Evolutionary conservation across 441 rosid genomes (phyloP).

Genomic region (Erysimum cheiri): DNA sequence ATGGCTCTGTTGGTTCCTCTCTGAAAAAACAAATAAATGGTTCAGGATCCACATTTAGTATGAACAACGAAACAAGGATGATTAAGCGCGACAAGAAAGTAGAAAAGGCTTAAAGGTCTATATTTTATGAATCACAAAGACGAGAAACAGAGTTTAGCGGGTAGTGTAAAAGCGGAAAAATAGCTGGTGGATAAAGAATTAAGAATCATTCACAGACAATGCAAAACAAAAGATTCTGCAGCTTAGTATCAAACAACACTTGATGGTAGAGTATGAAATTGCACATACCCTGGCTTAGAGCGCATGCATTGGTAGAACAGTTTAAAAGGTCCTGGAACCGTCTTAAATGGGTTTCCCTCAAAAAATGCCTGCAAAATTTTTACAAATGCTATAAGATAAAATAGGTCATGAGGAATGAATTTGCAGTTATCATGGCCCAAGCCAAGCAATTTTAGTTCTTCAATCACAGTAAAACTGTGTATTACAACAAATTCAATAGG

Average conservation of each 20-base stretch:
- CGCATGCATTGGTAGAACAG: conserved; percentile 94
- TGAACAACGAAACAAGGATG: neutral
- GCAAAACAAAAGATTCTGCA: conserved; percentile 3
- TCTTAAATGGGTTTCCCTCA: conserved; percentile 97
- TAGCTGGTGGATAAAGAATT: no score
- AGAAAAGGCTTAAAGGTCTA: conserved; percentile 10
- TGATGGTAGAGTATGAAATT: conserved; percentile 6
- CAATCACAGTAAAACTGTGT: conserved; percentile 1
- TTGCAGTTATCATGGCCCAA: neutral
- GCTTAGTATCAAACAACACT: conserved; percentile 1
- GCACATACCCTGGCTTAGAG: conserved; percentile 92
- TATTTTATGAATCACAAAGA: conserved; percentile 2
- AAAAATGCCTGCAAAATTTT: conserved; percentile 73
- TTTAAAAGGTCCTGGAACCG: conserved; percentile 95
- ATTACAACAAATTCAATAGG: neutral
- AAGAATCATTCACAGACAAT: neutral
- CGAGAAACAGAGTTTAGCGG: no score
- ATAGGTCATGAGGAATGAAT: neutral
- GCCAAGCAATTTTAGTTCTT: conserved; percentile 17
- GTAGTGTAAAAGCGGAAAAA: neutral
- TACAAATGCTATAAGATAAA: neutral
- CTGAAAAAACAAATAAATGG: conserved; percentile 50
- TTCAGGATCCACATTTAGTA: conserved; percentile 23
- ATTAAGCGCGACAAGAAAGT: conserved; percentile 7
- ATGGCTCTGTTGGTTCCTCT: conserved; percentile 92